These are phyloP conservation scores for Ambrosiella cleistominuta DNA, from an alignment of 2,329 filamentous ascomycete species.

Conservation along the genomic window DNA sequence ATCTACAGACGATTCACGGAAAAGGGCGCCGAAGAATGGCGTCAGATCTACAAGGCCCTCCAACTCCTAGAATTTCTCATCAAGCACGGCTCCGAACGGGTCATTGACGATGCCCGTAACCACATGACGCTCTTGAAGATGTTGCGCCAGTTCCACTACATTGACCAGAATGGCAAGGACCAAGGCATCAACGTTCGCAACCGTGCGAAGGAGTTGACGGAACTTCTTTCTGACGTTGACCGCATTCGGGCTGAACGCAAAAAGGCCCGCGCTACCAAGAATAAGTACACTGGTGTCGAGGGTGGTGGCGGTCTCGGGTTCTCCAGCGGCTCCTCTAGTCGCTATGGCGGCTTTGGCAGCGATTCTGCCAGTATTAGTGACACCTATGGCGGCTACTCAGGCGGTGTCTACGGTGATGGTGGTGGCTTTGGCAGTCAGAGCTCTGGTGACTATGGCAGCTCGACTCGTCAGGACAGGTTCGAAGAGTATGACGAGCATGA, in stretches of 20 bases:
- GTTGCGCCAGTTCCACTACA: conserved; percentile 95
- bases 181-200: conserved; percentile 97
- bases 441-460: conserved; percentile 52
- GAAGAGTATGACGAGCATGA: conserved; percentile 97
- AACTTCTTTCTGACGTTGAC: conserved; percentile 85
- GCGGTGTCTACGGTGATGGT: conserved; percentile 82
- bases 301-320: conserved; percentile 45
- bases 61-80: conserved; percentile 93
- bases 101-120: conserved; percentile 90
- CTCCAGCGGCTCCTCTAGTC: conserved; percentile 30
- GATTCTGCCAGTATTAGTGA: conserved; percentile 55
- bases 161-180: conserved; percentile 91
- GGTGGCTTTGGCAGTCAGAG: conserved; percentile 75
- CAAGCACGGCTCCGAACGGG: conserved; percentile 93
- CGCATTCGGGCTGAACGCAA: conserved; percentile 67
- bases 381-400: conserved; percentile 38
- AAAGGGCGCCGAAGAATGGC: conserved; percentile 95
- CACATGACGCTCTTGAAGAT: conserved; percentile 94
- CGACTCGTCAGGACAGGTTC: conserved; percentile 52
- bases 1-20: conserved; percentile 99
- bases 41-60: conserved; percentile 96
- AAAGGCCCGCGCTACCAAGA: conserved; percentile 76
- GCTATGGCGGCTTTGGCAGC: conserved; percentile 85
- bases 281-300: conserved; percentile 91
- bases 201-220: conserved; percentile 83